phyloP scores from a whole-genome alignment of 2,329 filamentous ascomycete genomes.

The Penicillium sp. region DNA sequence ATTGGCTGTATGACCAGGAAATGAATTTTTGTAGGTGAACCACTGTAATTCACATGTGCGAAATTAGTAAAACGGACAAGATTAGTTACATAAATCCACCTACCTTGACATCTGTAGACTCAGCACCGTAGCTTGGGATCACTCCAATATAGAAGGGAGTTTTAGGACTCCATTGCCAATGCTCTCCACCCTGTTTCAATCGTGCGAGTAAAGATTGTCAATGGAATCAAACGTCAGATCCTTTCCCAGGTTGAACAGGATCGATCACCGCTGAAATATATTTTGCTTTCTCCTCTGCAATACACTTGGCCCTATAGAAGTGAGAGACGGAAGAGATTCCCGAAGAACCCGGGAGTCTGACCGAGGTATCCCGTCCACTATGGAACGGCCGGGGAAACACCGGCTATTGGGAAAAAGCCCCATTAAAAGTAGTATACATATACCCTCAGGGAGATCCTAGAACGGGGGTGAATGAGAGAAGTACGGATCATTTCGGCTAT shows the following conservation, averaged over 20 bases:
- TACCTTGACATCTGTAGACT: slow-evolving; percentile 36
- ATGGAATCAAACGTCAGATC: too few species aligned
- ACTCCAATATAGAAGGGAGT: slow-evolving; percentile 32
- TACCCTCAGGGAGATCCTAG: neutral
- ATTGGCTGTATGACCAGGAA: slow-evolving; percentile 40
- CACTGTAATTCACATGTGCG: slow-evolving; percentile 22
- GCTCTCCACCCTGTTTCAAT: slow-evolving; percentile 41
- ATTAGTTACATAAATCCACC: neutral
- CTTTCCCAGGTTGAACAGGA: too few species aligned
- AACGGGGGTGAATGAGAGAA: neutral
- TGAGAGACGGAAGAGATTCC: neutral
- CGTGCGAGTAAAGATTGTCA: slow-evolving; percentile 2
- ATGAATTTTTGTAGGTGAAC: slow-evolving; percentile 37
- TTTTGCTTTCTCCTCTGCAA: too few species aligned
- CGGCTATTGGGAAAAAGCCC: neutral
- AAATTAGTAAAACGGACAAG: neutral
- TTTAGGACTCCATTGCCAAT: slow-evolving; percentile 42
- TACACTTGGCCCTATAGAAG: neutral
- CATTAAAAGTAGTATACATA: too few species aligned
- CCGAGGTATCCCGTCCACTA: too few species aligned
- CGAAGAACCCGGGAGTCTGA: neutral
- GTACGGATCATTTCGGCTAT: neutral
- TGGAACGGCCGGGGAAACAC: neutral
- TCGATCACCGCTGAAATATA: too few species aligned
- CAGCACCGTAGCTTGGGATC: slow-evolving; percentile 21